Evolutionary conservation across 495 filamentous ascomycete genomes (phyloP).

Genomic region (Penicillium lagena): DNA sequence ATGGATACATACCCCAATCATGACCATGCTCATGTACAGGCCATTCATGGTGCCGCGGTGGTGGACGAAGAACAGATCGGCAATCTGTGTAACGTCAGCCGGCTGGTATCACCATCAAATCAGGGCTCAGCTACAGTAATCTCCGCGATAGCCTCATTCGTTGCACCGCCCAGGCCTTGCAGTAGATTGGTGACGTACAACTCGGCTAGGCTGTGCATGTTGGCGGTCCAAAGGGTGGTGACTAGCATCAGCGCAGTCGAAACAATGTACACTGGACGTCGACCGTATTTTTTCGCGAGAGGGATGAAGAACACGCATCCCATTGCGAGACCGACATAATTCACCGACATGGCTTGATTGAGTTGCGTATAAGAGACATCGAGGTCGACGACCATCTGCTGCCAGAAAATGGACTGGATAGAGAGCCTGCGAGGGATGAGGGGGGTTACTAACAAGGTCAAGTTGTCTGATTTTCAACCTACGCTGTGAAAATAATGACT

Average conservation of each 20-base stretch:
- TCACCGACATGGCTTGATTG: conserved; percentile 25
- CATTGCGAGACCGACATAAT: conserved; percentile 23
- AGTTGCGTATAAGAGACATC: conserved; percentile 18
- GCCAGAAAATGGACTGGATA: conserved; percentile 29
- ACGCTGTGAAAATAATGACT: conserved; percentile 28
- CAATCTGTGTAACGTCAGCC: conserved; percentile 18
- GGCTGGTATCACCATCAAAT: background rate
- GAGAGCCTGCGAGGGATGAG: conserved; percentile 11
- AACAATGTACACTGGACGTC: conserved; percentile 27
- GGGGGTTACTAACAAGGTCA: too few relatives aligned
- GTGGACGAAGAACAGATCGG: conserved; percentile 34
- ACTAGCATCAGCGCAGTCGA: conserved; percentile 24
- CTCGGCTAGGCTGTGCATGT: conserved; percentile 16
- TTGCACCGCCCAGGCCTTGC: conserved; percentile 26
- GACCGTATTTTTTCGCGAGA: conserved; percentile 25
- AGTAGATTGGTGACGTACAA: conserved; percentile 25
- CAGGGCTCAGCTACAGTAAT: conserved; percentile 18
- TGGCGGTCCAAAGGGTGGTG: conserved; percentile 22
- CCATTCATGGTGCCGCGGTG: conserved; percentile 30
- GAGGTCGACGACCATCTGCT: conserved; percentile 27
- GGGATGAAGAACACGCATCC: conserved; percentile 31
- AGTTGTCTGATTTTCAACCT: background rate
- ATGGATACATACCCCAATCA: conserved; percentile 24
- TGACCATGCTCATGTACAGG: conserved; percentile 29
- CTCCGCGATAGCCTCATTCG: conserved; percentile 27